Percentiles rank a stretch among this genome's conserved stretches.
These are phyloP conservation scores for Trichoderma breve DNA, from an alignment of 2,329 filamentous ascomycete genomes.

Conservation along the genomic window DNA sequence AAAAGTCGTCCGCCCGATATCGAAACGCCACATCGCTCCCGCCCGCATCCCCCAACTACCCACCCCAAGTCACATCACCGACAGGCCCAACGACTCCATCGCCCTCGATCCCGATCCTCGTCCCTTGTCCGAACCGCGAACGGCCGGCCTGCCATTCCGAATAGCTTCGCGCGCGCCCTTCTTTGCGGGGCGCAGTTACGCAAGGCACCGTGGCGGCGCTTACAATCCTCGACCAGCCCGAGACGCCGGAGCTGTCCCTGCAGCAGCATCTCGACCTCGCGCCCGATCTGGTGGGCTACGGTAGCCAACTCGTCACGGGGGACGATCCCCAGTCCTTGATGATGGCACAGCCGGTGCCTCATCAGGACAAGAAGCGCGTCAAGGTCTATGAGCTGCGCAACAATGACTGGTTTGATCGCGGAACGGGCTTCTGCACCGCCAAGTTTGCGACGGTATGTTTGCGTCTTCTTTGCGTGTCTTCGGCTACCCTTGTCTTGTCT, in stretches of 20 bases:
- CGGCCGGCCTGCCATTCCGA: not conserved
- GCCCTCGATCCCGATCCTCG: not conserved
- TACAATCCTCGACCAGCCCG: constrained; percentile 52
- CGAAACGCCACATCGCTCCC: constrained; percentile 18
- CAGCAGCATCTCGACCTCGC: constrained; percentile 60
- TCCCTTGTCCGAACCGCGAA: constrained; percentile 19
- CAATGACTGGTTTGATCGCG: constrained; percentile 98
- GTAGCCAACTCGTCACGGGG: constrained; percentile 48
- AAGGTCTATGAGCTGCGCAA: constrained; percentile 99
- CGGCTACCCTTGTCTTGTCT: not conserved
- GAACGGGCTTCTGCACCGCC: constrained; percentile 91
- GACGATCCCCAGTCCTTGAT: constrained; percentile 61
- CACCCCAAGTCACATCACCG: not conserved
- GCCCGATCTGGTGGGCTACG: constrained; percentile 52
- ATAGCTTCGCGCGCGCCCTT: constrained; percentile 21
- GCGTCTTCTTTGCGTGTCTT: not conserved
- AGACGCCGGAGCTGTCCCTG: constrained; percentile 54
- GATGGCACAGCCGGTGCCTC: constrained; percentile 71
- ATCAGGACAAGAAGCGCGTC: constrained; percentile 74
- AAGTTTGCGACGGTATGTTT: constrained; percentile 67
- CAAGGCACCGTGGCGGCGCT: constrained; percentile 55
- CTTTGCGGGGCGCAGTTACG: constrained; percentile 28
- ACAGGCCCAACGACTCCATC: not conserved
- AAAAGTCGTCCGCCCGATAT: constrained; percentile 5
- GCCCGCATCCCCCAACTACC: constrained; percentile 22